These are phyloP conservation scores for Nowakowskiella sp. DNA, from an alignment of 192 early-diverging fungal genomes.

Conservation along the genomic window DNA sequence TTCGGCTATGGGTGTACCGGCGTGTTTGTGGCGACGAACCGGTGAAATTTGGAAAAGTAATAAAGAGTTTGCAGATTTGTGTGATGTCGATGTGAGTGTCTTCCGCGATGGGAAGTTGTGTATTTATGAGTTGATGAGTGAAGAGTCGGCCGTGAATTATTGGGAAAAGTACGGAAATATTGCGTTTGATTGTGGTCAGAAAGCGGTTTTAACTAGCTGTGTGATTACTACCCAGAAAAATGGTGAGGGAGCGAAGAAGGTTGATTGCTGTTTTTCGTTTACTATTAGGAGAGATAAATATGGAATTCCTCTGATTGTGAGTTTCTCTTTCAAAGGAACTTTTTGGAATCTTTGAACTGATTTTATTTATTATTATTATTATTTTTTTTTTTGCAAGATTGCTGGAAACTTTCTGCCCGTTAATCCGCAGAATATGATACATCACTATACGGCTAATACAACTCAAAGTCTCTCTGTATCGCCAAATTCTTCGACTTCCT, in stretches of 20 bases:
- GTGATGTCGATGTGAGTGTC: slow-evolving; percentile 73
- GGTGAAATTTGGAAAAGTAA: slow-evolving; percentile 96
- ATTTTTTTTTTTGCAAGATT: too few relatives aligned
- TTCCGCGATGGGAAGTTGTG: slow-evolving; percentile 63
- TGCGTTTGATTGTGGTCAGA: slow-evolving; percentile 92
- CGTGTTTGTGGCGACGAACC: slow-evolving; percentile 91
- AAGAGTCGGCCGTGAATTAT: slow-evolving; percentile 92
- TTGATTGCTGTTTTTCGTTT: slow-evolving; percentile 85
- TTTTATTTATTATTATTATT: too few relatives aligned
- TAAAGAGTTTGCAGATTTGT: slow-evolving; percentile 85
- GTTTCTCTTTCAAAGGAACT: too few relatives aligned
- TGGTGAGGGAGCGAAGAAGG: slow-evolving; percentile 33
- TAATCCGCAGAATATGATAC: too few relatives aligned
- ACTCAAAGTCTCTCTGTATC: too few relatives aligned
- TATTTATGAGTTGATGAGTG: slow-evolving; percentile 65
- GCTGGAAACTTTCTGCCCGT: too few relatives aligned
- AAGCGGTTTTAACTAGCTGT: slow-evolving; percentile 91
- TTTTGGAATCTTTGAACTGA: too few relatives aligned
- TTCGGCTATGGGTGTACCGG: slow-evolving; percentile 87
- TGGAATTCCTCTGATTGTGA: slow-evolving; percentile 61
- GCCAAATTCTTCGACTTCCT: too few relatives aligned
- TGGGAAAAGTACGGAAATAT: slow-evolving; percentile 99
- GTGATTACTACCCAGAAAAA: slow-evolving; percentile 59
- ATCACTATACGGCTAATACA: too few relatives aligned
- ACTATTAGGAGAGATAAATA: slow-evolving; percentile 92